phyloP scores from a whole-genome alignment of 140 eudicot species.

The Cichorium intybus region DNA sequence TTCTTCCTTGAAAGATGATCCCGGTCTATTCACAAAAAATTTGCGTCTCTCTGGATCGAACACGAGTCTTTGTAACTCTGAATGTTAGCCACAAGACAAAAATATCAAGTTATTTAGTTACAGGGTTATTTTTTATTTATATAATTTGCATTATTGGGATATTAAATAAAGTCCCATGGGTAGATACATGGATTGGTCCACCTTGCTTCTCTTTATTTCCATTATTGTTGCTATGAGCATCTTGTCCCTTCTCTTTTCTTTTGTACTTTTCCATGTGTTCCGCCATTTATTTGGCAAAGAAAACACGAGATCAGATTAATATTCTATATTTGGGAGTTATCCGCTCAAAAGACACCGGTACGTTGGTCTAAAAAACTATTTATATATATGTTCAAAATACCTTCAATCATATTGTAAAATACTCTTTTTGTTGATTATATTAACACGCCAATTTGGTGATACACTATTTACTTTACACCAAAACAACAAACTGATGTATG shows the following conservation, averaged over 20 bases:
- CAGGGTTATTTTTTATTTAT: neutral
- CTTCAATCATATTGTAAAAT: too few species aligned
- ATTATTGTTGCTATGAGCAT: neutral
- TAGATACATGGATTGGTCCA: neutral
- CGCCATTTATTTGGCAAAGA: neutral
- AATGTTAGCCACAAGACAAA: neutral
- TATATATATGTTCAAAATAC: too few species aligned
- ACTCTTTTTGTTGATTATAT: too few species aligned
- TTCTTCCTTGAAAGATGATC: too few species aligned
- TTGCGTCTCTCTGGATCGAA: neutral
- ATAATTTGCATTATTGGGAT: neutral
- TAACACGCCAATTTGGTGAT: too few species aligned
- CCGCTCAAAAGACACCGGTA: neutral
- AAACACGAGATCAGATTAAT: neutral
- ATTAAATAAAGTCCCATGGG: neutral
- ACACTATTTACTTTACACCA: too few species aligned
- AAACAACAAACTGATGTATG: too few species aligned
- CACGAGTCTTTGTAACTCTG: neutral
- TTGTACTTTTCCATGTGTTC: neutral
- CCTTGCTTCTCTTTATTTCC: constrained; percentile 6
- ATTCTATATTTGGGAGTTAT: neutral
- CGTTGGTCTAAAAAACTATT: too few species aligned
- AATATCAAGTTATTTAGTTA: neutral
- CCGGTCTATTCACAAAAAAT: too few species aligned
- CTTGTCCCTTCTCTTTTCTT: neutral